These are phyloP conservation scores for Pistacia atlantica DNA, from an alignment of 345 rosid species.

Conservation along the genomic window DNA sequence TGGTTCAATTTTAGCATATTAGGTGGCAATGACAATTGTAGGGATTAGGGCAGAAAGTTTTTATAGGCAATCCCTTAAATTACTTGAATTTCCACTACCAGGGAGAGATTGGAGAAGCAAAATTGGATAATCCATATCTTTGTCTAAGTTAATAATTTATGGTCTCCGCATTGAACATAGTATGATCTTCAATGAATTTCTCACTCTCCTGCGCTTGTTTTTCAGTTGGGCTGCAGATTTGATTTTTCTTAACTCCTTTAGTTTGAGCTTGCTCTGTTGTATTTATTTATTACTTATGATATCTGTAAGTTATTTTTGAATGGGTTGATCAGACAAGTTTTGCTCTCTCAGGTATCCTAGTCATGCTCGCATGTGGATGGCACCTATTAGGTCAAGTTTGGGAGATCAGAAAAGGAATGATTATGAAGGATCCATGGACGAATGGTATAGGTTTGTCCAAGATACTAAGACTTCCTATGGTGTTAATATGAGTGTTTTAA, in stretches of 20 bases:
- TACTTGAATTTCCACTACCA: not conserved
- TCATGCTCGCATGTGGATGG: conserved; percentile 99
- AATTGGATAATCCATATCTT: conserved; percentile 6
- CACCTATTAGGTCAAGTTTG: conserved; percentile 77
- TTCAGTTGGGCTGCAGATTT: not conserved
- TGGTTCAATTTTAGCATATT: not conserved
- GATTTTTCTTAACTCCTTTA: not conserved
- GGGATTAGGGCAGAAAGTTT: not conserved
- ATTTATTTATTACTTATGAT: not conserved
- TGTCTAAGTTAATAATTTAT: not conserved
- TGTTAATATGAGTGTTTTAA: conserved; percentile 77
- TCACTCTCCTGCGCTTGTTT: not conserved
- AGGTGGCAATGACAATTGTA: not conserved
- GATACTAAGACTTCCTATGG: conserved; percentile 73
- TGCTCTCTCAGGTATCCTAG: conserved; percentile 84
- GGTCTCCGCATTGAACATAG: not conserved
- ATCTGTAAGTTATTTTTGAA: not conserved
- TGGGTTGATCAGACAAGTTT: conserved; percentile 12
- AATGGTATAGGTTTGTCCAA: conserved; percentile 71
- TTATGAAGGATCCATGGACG: conserved; percentile 79
- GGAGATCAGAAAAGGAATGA: conserved; percentile 66
- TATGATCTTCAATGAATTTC: not conserved
- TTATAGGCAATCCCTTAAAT: not conserved
- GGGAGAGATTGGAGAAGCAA: not conserved
- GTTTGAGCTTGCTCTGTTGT: not conserved